Conservation (phyloP, 108 stramenopile species). For the Nitzschia putrida region DNA sequence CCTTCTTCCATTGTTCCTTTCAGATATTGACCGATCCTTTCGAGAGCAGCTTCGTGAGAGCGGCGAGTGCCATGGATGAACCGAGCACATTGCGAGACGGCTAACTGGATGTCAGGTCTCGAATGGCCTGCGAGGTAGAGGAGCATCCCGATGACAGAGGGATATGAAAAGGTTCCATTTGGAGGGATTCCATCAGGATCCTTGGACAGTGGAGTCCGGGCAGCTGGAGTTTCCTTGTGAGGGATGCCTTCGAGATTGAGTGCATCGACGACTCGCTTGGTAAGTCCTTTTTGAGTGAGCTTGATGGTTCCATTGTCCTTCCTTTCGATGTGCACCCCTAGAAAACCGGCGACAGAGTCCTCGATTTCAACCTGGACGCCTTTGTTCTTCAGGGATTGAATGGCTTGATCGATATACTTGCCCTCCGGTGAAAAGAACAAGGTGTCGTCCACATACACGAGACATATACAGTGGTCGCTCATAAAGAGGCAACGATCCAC, state of each 20-base stretch:
- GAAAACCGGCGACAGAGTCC: slow-evolving; percentile 43
- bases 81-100: slow-evolving; percentile 35
- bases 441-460: slow-evolving; percentile 55
- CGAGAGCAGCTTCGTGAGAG: slow-evolving; percentile 41
- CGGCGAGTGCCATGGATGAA: slow-evolving; percentile 36
- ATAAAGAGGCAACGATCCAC: slow-evolving; percentile 62
- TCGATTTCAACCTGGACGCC: slow-evolving; percentile 18
- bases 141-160: slow-evolving; percentile 43
- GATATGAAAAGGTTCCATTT: slow-evolving; percentile 12
- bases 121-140: slow-evolving; percentile 29
- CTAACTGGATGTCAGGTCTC: slow-evolving; percentile 37
- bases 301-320: slow-evolving; percentile 17
- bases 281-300: slow-evolving; percentile 43
- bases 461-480: slow-evolving; percentile 31
- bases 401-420: slow-evolving; percentile 18
- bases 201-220: neutral
- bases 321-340: slow-evolving; percentile 44
- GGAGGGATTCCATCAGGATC: neutral
- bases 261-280: slow-evolving; percentile 39
- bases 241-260: neutral
- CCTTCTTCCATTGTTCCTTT: slow-evolving; percentile 37
- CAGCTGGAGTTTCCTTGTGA: neutral
- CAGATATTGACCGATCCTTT: slow-evolving; percentile 45
- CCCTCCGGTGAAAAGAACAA: slow-evolving; percentile 25
- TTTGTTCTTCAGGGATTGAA: slow-evolving; percentile 13